phyloP scores from a whole-genome alignment of 73 alveolate genomes.

The Blepharisma stoltei region DNA sequence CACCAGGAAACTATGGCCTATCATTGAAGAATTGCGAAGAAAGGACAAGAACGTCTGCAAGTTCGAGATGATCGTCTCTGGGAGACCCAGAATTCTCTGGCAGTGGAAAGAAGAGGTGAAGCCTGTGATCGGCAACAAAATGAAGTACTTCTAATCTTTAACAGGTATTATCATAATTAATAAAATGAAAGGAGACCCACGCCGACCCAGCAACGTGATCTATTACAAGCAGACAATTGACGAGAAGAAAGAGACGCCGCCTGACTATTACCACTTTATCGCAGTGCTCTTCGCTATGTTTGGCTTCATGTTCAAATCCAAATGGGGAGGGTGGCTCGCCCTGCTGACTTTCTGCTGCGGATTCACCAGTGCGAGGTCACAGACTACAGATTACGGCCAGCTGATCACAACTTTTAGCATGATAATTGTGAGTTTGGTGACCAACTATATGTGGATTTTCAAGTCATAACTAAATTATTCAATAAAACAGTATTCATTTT shows the following conservation, averaged over 20 bases:
- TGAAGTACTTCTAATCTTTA: no score
- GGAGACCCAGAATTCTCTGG: constrained; percentile 12
- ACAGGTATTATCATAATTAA: no score
- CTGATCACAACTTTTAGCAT: constrained; percentile 7
- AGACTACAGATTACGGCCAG: background rate
- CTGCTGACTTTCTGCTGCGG: constrained; percentile 13
- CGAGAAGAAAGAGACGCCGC: background rate
- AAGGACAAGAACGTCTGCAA: constrained; percentile 24
- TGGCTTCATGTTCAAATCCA: constrained; percentile 11
- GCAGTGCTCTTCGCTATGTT: constrained; percentile 25
- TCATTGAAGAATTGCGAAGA: background rate
- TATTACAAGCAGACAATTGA: background rate
- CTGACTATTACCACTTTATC: constrained; percentile 5
- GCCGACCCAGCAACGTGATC: constrained; percentile 8
- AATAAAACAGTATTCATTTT: no score
- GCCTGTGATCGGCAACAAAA: no score
- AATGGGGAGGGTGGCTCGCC: constrained; percentile 23
- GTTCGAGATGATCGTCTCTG: constrained; percentile 8
- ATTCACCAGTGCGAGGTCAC: background rate
- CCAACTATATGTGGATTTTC: constrained; percentile 2
- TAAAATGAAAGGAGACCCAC: constrained; percentile 23
- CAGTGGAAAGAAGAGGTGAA: background rate
- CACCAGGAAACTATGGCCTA: background rate
- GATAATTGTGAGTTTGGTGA: constrained; percentile 6
- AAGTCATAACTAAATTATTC: background rate